Conservation (phyloP, 305 asterid genomes). For the Fraxinus albicans region DNA sequence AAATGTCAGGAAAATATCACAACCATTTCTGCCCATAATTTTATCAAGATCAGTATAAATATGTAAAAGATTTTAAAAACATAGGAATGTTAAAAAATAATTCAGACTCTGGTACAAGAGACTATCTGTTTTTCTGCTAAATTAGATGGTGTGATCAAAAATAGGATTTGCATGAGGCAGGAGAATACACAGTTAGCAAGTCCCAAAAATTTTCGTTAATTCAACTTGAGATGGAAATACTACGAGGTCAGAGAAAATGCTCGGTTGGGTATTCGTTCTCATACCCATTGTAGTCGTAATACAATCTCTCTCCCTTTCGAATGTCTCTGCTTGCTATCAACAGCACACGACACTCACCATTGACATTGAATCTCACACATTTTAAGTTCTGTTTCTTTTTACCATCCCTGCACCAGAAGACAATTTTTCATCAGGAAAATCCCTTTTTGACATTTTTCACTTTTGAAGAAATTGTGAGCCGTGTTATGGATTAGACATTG, state of each 20-base stretch:
- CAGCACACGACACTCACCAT: constrained; percentile 74
- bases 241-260: constrained; percentile 55
- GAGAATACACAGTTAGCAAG: constrained; percentile 16
- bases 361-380: constrained; percentile 69
- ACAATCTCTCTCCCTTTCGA: constrained; percentile 72
- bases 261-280: constrained; percentile 88
- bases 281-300: constrained; percentile 84
- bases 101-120: background rate
- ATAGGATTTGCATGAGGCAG: background rate
- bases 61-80: background rate
- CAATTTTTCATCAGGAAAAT: background rate
- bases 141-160: background rate
- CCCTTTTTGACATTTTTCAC: background rate
- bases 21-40: background rate
- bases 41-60: background rate
- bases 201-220: constrained; percentile 10
- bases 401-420: constrained; percentile 60
- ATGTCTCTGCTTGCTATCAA: constrained; percentile 78
- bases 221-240: background rate
- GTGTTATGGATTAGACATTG: too few species aligned
- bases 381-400: constrained; percentile 85
- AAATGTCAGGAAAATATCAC: background rate
- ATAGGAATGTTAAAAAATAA: background rate
- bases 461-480: background rate
- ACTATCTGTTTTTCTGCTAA: background rate